phyloP scores from a whole-genome alignment of 2,329 filamentous ascomycete species.

The Colletotrichum limetticola region DNA sequence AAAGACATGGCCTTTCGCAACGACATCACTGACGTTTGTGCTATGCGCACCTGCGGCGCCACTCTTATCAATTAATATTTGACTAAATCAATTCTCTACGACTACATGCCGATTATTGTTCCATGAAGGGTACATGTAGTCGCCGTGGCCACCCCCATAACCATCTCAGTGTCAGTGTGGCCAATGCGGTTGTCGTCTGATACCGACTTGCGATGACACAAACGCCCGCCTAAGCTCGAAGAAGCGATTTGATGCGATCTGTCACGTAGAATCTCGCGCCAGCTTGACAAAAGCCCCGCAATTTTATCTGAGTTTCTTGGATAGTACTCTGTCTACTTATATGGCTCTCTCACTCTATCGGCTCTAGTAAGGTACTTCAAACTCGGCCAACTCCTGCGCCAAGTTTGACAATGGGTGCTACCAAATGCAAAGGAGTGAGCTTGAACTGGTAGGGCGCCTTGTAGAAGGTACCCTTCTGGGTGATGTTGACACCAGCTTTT shows the following conservation, averaged over 20 bases:
- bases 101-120: background rate
- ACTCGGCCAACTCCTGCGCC: slow-evolving; percentile 59
- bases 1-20: too few species aligned
- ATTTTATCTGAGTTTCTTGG: too few species aligned
- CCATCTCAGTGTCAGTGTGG: too few species aligned
- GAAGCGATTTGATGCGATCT: background rate
- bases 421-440: slow-evolving; percentile 56
- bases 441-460: slow-evolving; percentile 60
- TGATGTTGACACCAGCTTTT: slow-evolving; percentile 60
- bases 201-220: background rate
- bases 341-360: too few species aligned
- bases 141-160: background rate
- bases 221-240: background rate
- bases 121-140: background rate
- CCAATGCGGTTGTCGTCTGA: background rate
- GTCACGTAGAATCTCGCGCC: background rate
- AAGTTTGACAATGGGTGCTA: slow-evolving; percentile 52
- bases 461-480: slow-evolving; percentile 59
- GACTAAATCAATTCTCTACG: background rate
- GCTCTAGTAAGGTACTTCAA: background rate
- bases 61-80: too few species aligned
- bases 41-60: too few species aligned
- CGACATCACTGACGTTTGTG: too few species aligned
- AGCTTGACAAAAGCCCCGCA: background rate
- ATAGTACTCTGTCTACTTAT: too few species aligned